These are phyloP conservation scores for Besnoitia besnoiti DNA, from an alignment of 169 alveolate species.

Conservation along the genomic window DNA sequence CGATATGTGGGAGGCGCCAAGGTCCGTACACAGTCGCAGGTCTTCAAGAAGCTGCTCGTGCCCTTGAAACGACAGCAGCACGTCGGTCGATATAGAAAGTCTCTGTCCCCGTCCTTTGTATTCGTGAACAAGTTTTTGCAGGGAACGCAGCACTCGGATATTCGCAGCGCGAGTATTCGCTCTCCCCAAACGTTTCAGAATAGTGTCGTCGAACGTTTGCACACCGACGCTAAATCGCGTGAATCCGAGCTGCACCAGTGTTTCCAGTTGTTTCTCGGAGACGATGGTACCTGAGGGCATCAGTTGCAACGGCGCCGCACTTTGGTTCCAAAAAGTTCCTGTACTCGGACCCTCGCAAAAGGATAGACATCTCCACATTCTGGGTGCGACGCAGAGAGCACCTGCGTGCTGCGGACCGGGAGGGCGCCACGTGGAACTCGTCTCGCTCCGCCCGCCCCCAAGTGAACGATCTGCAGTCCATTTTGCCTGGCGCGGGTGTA, in stretches of 20 bases:
- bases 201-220: not conserved
- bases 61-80: not conserved
- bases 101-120: not conserved
- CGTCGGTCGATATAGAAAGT: not conserved
- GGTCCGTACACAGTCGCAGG: not conserved
- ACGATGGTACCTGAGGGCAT: not conserved
- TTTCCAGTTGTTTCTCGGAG: not conserved
- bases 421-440: no score
- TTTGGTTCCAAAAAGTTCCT: no score
- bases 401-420: no score
- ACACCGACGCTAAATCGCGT: not conserved
- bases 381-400: no score
- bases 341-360: no score
- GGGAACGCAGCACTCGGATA: not conserved
- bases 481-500: no score
- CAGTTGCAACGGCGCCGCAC: no score
- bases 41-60: not conserved
- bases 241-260: not conserved
- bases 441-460: no score
- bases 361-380: no score
- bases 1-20: not conserved
- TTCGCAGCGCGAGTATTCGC: not conserved
- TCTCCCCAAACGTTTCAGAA: not conserved
- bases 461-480: no score
- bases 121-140: not conserved